Percentiles rank a stretch among this genome's conserved stretches.
Evolutionary conservation across 2,329 filamentous ascomycete genomes (phyloP).

Genomic region (Didymella pinodella): DNA sequence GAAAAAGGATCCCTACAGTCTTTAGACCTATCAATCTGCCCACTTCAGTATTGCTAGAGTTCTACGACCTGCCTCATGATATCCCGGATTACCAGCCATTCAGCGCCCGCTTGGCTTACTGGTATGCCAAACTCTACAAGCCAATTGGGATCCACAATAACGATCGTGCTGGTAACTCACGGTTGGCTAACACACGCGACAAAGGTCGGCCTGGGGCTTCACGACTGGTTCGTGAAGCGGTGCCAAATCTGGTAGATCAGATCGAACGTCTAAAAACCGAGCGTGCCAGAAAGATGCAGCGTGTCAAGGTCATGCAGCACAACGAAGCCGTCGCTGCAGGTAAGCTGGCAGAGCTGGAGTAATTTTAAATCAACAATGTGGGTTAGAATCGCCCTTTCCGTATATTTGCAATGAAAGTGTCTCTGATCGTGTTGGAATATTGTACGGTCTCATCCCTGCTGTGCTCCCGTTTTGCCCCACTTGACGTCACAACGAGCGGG

Average conservation of each 20-base stretch:
- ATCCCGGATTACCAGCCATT: constrained; percentile 16
- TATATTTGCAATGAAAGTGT: neutral
- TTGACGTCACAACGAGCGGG: constrained; percentile 18
- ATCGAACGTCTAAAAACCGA: constrained; percentile 5
- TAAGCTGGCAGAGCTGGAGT: neutral
- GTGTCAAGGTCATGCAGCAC: neutral
- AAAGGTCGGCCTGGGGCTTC: constrained; percentile 13
- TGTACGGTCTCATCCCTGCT: constrained; percentile 12
- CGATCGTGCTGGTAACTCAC: constrained; percentile 5
- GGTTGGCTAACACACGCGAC: neutral
- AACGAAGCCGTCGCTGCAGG: neutral
- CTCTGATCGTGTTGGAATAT: constrained; percentile 5
- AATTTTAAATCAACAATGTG: neutral
- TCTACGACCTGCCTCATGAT: constrained; percentile 1
- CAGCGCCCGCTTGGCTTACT: constrained; percentile 19
- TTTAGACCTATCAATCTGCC: constrained; percentile 6
- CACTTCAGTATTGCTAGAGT: neutral
- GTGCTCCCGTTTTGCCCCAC: constrained; percentile 19
- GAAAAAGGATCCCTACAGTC: neutral
- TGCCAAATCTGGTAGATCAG: constrained; percentile 3
- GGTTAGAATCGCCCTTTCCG: neutral
- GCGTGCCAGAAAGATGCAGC: neutral
- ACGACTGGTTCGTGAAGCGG: neutral
- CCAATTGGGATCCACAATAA: constrained; percentile 1
- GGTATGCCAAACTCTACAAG: constrained; percentile 24